These are phyloP conservation scores for Penicillium sp. DNA, from an alignment of 2,329 filamentous ascomycete species.

Conservation along the genomic window DNA sequence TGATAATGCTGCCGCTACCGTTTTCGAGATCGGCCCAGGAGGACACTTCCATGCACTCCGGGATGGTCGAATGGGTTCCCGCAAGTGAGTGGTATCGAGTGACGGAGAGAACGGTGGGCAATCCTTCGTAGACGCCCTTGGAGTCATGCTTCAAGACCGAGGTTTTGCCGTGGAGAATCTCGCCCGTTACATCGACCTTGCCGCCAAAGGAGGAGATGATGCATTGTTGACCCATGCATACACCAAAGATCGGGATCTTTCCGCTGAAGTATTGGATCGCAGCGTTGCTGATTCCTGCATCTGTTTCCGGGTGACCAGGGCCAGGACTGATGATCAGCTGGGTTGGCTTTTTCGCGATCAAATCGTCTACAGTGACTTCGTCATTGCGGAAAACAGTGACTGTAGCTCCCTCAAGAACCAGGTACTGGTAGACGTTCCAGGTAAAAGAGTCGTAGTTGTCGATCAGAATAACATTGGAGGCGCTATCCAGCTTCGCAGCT, in stretches of 20 bases:
- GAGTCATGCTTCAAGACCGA: conserved; percentile 82
- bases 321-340: conserved; percentile 94
- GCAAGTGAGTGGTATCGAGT: conserved; percentile 96
- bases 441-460: conserved; percentile 99
- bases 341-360: conserved; percentile 78
- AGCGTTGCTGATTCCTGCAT: conserved; percentile 89
- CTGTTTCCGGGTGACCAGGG: conserved; percentile 83
- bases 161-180: conserved; percentile 96
- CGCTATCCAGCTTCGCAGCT: conserved; percentile 67
- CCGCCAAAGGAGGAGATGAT: conserved; percentile 94
- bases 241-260: conserved; percentile 92
- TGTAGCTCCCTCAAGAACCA: conserved; percentile 87
- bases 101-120: conserved; percentile 76
- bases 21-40: conserved; percentile 76
- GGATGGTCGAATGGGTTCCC: conserved; percentile 81
- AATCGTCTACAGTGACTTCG: conserved; percentile 76
- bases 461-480: conserved; percentile 87
- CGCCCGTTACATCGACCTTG: conserved; percentile 83
- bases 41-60: conserved; percentile 78
- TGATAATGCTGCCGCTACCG: conserved; percentile 78
- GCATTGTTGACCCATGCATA: conserved; percentile 99
- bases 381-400: conserved; percentile 92
- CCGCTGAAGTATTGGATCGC: conserved; percentile 87
- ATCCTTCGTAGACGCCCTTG: conserved; percentile 83
- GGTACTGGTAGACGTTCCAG: conserved; percentile 98